These are phyloP conservation scores for Ophiostoma sp. DNA, from an alignment of 2,329 filamentous ascomycete genomes.

Conservation along the genomic window DNA sequence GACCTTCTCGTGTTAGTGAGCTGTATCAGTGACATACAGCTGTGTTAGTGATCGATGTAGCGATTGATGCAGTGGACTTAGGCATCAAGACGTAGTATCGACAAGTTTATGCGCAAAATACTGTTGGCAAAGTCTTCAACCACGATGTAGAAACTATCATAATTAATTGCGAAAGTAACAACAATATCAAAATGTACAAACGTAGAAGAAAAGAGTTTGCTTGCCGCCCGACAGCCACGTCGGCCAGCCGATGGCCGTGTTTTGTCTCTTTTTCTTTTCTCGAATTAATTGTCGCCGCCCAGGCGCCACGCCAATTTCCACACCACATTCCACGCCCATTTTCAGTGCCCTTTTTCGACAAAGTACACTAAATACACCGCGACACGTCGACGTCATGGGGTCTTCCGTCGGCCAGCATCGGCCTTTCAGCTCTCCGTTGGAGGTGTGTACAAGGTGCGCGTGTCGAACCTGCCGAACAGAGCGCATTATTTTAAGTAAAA, in stretches of 20 bases:
- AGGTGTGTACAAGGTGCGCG: background rate
- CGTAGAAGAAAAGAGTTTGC: background rate
- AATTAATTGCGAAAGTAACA: no score
- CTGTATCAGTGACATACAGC: background rate
- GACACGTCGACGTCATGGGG: background rate
- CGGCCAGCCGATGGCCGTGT: background rate
- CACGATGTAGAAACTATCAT: no score
- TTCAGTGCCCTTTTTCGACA: background rate
- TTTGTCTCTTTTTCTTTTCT: background rate
- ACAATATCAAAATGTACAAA: background rate
- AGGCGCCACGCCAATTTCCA: conserved; percentile 6
- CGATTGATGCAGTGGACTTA: background rate
- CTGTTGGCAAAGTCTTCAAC: background rate
- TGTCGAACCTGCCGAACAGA: background rate
- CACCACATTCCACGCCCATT: background rate
- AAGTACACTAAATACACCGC: background rate
- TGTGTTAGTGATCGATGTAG: background rate
- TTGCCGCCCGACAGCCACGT: background rate
- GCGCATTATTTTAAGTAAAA: background rate
- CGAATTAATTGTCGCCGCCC: background rate
- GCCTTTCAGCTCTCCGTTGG: background rate
- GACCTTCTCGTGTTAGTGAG: background rate
- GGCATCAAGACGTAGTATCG: background rate
- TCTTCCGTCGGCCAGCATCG: conserved; percentile 11
- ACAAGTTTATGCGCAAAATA: background rate